Conservation (phyloP, 495 filamentous ascomycete genomes). For the Neurospora sp. region DNA sequence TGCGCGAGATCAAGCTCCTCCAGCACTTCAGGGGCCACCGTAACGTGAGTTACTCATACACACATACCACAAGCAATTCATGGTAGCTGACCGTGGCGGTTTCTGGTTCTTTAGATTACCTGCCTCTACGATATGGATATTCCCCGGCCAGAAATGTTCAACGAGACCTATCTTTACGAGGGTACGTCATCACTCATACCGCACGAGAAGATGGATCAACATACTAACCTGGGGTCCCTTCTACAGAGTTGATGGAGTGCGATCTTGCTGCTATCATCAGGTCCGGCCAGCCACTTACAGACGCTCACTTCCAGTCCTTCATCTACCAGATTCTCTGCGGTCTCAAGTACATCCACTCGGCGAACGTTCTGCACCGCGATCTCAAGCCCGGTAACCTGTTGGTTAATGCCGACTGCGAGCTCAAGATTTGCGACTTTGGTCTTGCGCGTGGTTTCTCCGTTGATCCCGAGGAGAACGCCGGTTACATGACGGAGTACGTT, state of each 20-base stretch:
- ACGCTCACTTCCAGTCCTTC: conserved; percentile 92
- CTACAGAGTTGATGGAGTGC: conserved; percentile 93
- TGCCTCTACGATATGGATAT: conserved; percentile 99
- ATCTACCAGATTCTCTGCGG: conserved; percentile 94
- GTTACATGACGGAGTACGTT: conserved; percentile 99
- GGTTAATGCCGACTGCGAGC: conserved; percentile 96
- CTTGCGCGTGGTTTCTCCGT: conserved; percentile 92
- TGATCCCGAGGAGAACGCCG: conserved; percentile 95
- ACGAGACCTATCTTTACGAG: conserved; percentile 98
- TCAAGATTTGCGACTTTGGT: conserved; percentile 98
- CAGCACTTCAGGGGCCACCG: conserved; percentile 87
- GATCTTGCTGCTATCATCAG: conserved; percentile 97
- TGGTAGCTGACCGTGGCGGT: conserved; percentile 2
- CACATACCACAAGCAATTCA: background rate
- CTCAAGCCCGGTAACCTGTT: conserved; percentile 94
- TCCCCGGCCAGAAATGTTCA: conserved; percentile 94
- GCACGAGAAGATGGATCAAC: background rate
- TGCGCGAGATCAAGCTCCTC: conserved; percentile 96
- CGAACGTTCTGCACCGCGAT: conserved; percentile 93
- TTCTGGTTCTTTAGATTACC: conserved; percentile 58
- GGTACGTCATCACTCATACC: conserved; percentile 41
- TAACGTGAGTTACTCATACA: conserved; percentile 32
- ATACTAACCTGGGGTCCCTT: conserved; percentile 6
- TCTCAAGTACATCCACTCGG: conserved; percentile 97
- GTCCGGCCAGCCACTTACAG: conserved; percentile 89